Percentiles rank a stretch among this genome's conserved stretches.
Evolutionary conservation across 2,329 filamentous ascomycete genomes (phyloP).

Genomic region (Exophiala sp.): DNA sequence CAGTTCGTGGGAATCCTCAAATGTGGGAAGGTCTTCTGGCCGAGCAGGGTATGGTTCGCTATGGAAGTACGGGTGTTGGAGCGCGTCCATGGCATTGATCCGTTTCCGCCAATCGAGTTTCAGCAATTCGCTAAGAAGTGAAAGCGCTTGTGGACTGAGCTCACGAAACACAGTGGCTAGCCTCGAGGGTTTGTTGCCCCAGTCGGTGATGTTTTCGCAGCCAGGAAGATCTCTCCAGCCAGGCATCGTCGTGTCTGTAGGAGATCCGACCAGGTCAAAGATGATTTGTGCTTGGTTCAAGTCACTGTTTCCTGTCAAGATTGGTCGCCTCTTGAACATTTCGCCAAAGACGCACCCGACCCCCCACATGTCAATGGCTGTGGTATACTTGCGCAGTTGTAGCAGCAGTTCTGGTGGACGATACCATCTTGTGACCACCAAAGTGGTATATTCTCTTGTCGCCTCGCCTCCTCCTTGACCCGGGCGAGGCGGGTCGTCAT

Average conservation of each 20-base stretch:
- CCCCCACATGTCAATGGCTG: slow-evolving; percentile 96
- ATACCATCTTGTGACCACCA: slow-evolving; percentile 97
- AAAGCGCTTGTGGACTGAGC: slow-evolving; percentile 65
- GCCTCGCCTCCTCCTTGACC: slow-evolving; percentile 79
- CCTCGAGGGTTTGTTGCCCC: slow-evolving; percentile 56
- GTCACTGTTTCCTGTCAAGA: slow-evolving; percentile 84
- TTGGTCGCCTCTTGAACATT: slow-evolving; percentile 91
- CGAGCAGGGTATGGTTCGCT: slow-evolving; percentile 69
- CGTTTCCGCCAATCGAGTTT: slow-evolving; percentile 82
- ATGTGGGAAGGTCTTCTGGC: slow-evolving; percentile 80
- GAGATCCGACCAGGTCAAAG: slow-evolving; percentile 84
- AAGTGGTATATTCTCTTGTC: slow-evolving; percentile 83
- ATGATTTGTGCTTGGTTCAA: slow-evolving; percentile 86
- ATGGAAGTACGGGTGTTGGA: slow-evolving; percentile 88
- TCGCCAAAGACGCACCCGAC: slow-evolving; percentile 98
- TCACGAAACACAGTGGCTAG: slow-evolving; percentile 70
- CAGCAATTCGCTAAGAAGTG: slow-evolving; percentile 73
- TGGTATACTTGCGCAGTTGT: slow-evolving; percentile 85
- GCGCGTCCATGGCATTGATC: slow-evolving; percentile 87
- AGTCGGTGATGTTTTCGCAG: slow-evolving; percentile 65
- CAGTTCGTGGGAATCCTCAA: slow-evolving; percentile 94
- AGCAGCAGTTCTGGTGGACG: slow-evolving; percentile 87
- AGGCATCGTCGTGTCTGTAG: slow-evolving; percentile 86
- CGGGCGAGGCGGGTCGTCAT: slow-evolving; percentile 69
- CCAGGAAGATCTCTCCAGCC: slow-evolving; percentile 79